These are phyloP conservation scores for Tuber umbilicatum DNA, from an alignment of 495 filamentous ascomycete genomes.

Conservation along the genomic window DNA sequence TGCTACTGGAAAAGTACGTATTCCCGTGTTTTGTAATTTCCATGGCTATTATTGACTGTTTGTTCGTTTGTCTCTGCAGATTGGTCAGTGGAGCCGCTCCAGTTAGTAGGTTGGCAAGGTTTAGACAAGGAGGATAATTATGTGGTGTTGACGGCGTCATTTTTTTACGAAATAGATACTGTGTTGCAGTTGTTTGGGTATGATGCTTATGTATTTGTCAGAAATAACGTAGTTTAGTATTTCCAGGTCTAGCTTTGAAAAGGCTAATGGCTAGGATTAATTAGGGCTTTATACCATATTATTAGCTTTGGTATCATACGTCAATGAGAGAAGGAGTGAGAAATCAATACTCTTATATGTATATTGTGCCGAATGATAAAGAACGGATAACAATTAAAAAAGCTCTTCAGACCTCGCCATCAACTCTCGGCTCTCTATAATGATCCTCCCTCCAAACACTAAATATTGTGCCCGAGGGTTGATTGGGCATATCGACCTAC, in stretches of 20 bases:
- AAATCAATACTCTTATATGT: background rate
- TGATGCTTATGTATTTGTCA: background rate
- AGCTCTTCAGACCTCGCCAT: background rate
- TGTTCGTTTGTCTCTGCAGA: constrained; percentile 8
- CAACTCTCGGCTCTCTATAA: background rate
- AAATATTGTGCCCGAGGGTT: background rate
- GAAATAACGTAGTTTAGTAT: background rate
- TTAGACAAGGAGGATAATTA: constrained; percentile 15
- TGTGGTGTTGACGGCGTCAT: background rate
- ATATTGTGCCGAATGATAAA: background rate
- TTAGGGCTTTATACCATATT: background rate
- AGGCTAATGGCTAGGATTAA: background rate
- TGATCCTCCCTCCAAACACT: background rate
- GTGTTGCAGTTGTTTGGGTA: background rate
- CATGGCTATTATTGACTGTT: background rate
- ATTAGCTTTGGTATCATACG: background rate
- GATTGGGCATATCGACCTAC: background rate
- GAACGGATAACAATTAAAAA: background rate
- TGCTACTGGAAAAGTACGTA: constrained; percentile 78
- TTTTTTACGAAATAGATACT: background rate
- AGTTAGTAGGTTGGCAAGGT: constrained; percentile 30
- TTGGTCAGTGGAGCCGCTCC: constrained; percentile 24
- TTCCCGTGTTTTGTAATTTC: background rate
- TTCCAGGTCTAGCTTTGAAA: background rate
- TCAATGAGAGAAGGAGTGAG: background rate